Evolutionary conservation across 1,139 yeast genomes (phyloP).

Genomic region (Hemisphaericaspora lyxosophila): DNA sequence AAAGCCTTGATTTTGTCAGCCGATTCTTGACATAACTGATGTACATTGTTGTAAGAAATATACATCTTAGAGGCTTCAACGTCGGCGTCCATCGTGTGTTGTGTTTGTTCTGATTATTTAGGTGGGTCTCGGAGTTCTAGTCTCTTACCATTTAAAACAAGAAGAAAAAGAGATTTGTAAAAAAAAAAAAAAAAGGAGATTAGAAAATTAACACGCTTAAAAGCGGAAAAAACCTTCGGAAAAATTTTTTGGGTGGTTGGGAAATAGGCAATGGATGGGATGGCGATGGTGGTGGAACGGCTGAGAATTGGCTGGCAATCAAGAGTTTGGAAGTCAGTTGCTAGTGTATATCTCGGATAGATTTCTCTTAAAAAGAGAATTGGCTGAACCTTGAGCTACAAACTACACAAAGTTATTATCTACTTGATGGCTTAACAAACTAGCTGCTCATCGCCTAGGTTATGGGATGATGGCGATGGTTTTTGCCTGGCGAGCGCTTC

Average conservation of each 20-base stretch:
- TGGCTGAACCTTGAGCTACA: too few relatives aligned
- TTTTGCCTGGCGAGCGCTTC: too few relatives aligned
- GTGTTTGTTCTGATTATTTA: slow-evolving; percentile 5
- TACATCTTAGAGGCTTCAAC: slow-evolving; percentile 58
- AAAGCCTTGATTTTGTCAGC: slow-evolving; percentile 70
- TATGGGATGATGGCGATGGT: too few relatives aligned
- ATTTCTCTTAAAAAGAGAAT: not conserved
- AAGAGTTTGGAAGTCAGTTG: too few relatives aligned
- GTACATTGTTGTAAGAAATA: slow-evolving; percentile 89
- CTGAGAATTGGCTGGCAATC: too few relatives aligned
- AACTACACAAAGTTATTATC: too few relatives aligned
- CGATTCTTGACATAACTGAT: slow-evolving; percentile 85
- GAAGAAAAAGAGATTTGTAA: slow-evolving; percentile 11
- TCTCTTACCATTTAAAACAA: too few relatives aligned
- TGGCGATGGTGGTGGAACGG: too few relatives aligned
- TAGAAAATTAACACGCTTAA: not conserved
- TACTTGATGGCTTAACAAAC: too few relatives aligned
- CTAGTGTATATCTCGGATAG: not conserved
- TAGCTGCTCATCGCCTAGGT: too few relatives aligned
- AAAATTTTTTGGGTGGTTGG: not conserved
- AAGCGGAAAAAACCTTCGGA: slow-evolving; percentile 3
- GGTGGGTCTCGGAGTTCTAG: not conserved
- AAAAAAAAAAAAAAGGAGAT: slow-evolving; percentile 7
- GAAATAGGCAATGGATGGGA: too few relatives aligned
- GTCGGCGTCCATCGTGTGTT: slow-evolving; percentile 30